Base-by-base conservation (phyloP, 1,284 basidiomycete genomes). In the Vanrija sp. region DNA sequence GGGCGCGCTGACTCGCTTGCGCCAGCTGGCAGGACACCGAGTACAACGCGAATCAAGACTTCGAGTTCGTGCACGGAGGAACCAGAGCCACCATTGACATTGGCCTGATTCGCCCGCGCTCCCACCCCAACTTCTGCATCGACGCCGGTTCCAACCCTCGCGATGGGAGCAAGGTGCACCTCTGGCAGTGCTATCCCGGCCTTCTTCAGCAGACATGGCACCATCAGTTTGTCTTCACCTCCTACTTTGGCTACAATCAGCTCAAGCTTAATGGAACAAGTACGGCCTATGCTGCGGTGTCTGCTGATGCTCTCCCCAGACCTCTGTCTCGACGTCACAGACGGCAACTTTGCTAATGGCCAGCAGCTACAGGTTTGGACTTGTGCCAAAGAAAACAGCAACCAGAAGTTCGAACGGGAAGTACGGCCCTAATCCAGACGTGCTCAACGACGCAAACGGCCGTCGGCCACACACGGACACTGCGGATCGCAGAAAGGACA, bases 301-400 rank as follows among this genome's bases (percentile, higher is more conserved):
- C 21, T 23, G 21, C 21, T 23, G 21, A 23, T 23, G 21, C 21
- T 23, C 21, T 23, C 21, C 21, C 21, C 28, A 28, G 28, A 64
- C 55, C 54, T 59, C 44, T 71, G 69, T 54, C 45, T 67, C 50
- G 71, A 73, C 54, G 52, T 71, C 26, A 57, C 61, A 9, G 62
- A 68, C 48, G 67, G 64, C 23, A 60, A 54, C 16, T 43, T 43
- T 21, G 62, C 61, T 55, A 62, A 61, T 25, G 71, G 71, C 5
- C 71, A 67, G 53, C 56, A 62, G 42, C 42, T 63, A 25, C 71
- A 73, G 51, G 57, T 69, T 16, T 73, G 71, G 71, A 49, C 49
- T 10, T 71, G 71, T 55, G 67, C 57, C 57, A 21, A 45, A 19
- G 49, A 61, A 50, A 73, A 71, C 60, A 55, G 54, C 39, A 71